Percentiles rank a stretch among this genome's conserved stretches.
Conservation (phyloP, 352 stramenopile species). For the Phytophthora hybrid region DNA sequence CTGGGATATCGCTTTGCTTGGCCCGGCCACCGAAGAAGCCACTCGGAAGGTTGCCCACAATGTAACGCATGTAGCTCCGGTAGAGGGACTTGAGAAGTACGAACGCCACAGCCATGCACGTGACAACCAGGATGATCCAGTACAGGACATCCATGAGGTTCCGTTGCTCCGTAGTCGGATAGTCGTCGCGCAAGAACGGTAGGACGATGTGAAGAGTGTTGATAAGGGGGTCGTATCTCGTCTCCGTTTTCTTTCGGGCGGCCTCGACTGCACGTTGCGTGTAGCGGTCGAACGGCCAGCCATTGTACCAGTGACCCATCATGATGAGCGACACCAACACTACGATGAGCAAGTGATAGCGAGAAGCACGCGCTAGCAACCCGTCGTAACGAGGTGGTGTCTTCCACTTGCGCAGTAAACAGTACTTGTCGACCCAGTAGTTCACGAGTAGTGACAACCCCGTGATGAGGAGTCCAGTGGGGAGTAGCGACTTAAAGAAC, state of each 20-base stretch:
- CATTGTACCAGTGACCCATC: constrained; percentile 85
- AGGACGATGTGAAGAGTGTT: constrained; percentile 61
- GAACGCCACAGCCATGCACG: constrained; percentile 40
- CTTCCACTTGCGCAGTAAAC: constrained; percentile 80
- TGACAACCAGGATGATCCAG: constrained; percentile 53
- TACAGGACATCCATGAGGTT: constrained; percentile 55
- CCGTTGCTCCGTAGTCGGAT: constrained; percentile 42
- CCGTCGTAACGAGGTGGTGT: constrained; percentile 69
- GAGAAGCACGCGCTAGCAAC: constrained; percentile 62
- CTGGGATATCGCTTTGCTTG: constrained; percentile 52
- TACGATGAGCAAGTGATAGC: constrained; percentile 76
- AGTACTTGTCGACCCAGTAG: constrained; percentile 90
- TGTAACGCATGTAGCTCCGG: constrained; percentile 48
- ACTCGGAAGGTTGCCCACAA: constrained; percentile 39
- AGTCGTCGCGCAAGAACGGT: constrained; percentile 55
- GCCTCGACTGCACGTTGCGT: constrained; percentile 44
- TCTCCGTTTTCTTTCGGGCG: constrained; percentile 37
- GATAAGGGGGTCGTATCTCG: constrained; percentile 36
- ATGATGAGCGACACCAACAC: constrained; percentile 72
- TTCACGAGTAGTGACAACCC: constrained; percentile 74
- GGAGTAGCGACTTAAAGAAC: constrained; percentile 74
- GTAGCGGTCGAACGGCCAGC: constrained; percentile 72
- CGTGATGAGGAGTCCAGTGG: constrained; percentile 72
- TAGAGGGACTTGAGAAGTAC: constrained; percentile 47
- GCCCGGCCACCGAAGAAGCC: constrained; percentile 41